phyloP scores from a whole-genome alignment of 495 filamentous ascomycete genomes.

The Lentithecium fluviatile region DNA sequence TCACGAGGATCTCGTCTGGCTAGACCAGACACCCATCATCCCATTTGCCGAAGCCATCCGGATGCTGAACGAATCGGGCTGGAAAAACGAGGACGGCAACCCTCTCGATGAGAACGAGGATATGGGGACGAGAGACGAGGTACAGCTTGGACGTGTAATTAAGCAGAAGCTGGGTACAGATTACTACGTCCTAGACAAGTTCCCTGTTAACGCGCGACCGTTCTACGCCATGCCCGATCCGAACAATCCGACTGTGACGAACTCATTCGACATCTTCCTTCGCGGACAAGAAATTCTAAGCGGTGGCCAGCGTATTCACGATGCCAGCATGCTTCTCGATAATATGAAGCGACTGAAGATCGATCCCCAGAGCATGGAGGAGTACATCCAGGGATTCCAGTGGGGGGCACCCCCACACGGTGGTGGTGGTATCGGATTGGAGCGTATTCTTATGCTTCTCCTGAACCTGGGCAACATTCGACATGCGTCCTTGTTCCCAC shows the following conservation, averaged over 20 bases:
- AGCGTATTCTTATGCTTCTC: slow-evolving; percentile 81
- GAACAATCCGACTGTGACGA: slow-evolving; percentile 68
- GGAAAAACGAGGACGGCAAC: slow-evolving; percentile 72
- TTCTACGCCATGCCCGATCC: slow-evolving; percentile 95
- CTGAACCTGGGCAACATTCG: slow-evolving; percentile 85
- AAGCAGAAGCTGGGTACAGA: slow-evolving; percentile 85
- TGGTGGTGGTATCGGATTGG: slow-evolving; percentile 85
- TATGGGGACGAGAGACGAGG: slow-evolving; percentile 79
- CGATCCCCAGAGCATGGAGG: slow-evolving; percentile 73
- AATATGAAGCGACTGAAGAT: slow-evolving; percentile 75
- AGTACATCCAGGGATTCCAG: slow-evolving; percentile 85
- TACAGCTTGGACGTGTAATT: slow-evolving; percentile 77
- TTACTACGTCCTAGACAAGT: slow-evolving; percentile 95
- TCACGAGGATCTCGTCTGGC: slow-evolving; percentile 70
- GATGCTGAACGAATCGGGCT: slow-evolving; percentile 79
- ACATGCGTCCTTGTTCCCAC: slow-evolving; percentile 76
- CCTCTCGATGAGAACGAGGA: slow-evolving; percentile 69
- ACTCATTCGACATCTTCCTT: slow-evolving; percentile 94
- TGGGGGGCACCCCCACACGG: slow-evolving; percentile 88
- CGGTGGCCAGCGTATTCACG: slow-evolving; percentile 89
- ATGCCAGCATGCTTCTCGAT: slow-evolving; percentile 68
- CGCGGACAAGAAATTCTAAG: slow-evolving; percentile 91
- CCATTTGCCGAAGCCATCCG: slow-evolving; percentile 76
- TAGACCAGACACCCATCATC: slow-evolving; percentile 77
- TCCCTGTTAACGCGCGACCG: slow-evolving; percentile 76